These are phyloP conservation scores for Spergularia marina DNA, from an alignment of 148 eudicot species.

Conservation along the genomic window DNA sequence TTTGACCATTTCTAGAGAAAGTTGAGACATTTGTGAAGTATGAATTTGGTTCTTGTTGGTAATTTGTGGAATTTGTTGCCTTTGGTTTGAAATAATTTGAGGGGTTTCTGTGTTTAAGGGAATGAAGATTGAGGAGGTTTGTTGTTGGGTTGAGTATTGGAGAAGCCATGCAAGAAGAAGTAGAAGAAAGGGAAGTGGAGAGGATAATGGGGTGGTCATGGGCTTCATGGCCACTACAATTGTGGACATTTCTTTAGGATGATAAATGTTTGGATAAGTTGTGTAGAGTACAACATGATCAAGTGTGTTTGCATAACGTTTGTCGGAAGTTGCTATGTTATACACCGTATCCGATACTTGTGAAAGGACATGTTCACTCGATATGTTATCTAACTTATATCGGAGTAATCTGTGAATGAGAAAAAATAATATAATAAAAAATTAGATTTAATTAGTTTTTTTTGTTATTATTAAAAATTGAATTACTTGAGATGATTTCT, in stretches of 20 bases:
- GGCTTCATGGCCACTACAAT: background rate
- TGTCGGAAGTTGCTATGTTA: too few species aligned
- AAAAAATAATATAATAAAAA: too few species aligned
- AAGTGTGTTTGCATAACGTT: background rate
- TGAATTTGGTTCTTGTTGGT: constrained; percentile 25
- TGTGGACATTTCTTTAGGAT: background rate
- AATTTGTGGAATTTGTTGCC: constrained; percentile 19
- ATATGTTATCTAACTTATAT: too few species aligned
- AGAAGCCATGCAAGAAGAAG: constrained; percentile 41
- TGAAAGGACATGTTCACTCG: too few species aligned
- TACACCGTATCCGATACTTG: too few species aligned
- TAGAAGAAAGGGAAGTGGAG: background rate
- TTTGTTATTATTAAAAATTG: too few species aligned
- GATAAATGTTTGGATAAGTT: constrained; percentile 10
- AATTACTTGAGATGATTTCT: too few species aligned
- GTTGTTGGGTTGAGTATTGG: constrained; percentile 24
- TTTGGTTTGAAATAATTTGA: constrained; percentile 21
- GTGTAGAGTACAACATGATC: background rate
- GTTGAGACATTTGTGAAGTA: constrained; percentile 26
- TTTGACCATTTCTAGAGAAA: constrained; percentile 32
- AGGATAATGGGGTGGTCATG: constrained; percentile 23
- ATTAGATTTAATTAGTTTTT: too few species aligned
- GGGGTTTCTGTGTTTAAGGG: constrained; percentile 10
- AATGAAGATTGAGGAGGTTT: constrained; percentile 22
- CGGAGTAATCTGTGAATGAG: too few species aligned